These are phyloP conservation scores for Podaxis mareebaensis DNA, from an alignment of 768 basidiomycete genomes.

Conservation along the genomic window DNA sequence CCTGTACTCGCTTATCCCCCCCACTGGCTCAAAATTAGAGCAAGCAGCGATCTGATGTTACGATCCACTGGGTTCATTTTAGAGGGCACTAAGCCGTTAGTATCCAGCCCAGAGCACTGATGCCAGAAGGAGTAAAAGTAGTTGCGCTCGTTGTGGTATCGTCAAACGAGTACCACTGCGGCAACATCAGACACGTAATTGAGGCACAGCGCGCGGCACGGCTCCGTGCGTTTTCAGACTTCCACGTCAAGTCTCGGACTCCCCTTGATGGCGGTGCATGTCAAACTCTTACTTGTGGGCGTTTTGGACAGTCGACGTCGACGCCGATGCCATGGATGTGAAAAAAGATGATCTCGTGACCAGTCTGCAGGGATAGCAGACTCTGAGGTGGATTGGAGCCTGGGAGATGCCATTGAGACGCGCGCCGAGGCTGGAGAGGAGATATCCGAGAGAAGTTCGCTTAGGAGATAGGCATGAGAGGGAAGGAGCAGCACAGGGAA, in stretches of 20 bases:
- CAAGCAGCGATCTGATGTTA: no score
- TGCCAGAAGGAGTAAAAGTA: no score
- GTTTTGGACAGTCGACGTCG: neutral
- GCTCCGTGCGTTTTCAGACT: neutral
- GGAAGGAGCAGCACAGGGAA: neutral
- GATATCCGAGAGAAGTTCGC: neutral
- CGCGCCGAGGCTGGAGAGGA: neutral
- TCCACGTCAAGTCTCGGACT: neutral
- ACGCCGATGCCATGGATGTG: neutral
- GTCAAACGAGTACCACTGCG: neutral
- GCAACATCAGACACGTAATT: neutral
- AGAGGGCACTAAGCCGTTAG: no score
- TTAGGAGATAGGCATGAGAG: neutral
- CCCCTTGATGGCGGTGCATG: neutral
- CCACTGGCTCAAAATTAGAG: no score
- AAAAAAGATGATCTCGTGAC: neutral
- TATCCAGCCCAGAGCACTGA: neutral
- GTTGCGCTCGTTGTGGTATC: neutral
- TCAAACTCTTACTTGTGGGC: neutral
- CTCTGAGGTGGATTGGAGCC: neutral
- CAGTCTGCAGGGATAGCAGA: neutral
- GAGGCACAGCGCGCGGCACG: neutral
- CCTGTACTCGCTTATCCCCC: no score
- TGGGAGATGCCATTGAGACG: neutral
- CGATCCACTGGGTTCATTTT: no score